phyloP scores from a whole-genome alignment of 176 grass and related monocot genomes.

The barley (Hordeum vulgare) region MorexV3_pseudomolecules_assembly NC_058522.1:117175309-117175808 shows the following conservation, averaged over 20 bases:
- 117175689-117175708: neutral
- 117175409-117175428: constrained; percentile 60
- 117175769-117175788: neutral
- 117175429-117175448: constrained; percentile 52
- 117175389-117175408: constrained; percentile 72
- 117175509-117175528: neutral
- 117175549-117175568: constrained; percentile 88
- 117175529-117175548: constrained; percentile 48
- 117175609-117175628: constrained; percentile 87
- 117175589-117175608: constrained; percentile 97
- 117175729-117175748: neutral
- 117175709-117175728: neutral
- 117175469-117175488: constrained; percentile 77
- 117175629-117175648: constrained; percentile 53
- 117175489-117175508: constrained; percentile 19
- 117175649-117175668: constrained; percentile 62
- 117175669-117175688: constrained; percentile 43
- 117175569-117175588: constrained; percentile 98
- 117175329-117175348: neutral
- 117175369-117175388: constrained; percentile 16
- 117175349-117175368: neutral
- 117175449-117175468: constrained; percentile 83
- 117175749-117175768: neutral
- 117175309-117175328: neutral
- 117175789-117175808: constrained; percentile 66